These are phyloP conservation scores for Diplotaxis tenuifolia DNA, from an alignment of 345 rosid species.

Conservation along the genomic window DNA sequence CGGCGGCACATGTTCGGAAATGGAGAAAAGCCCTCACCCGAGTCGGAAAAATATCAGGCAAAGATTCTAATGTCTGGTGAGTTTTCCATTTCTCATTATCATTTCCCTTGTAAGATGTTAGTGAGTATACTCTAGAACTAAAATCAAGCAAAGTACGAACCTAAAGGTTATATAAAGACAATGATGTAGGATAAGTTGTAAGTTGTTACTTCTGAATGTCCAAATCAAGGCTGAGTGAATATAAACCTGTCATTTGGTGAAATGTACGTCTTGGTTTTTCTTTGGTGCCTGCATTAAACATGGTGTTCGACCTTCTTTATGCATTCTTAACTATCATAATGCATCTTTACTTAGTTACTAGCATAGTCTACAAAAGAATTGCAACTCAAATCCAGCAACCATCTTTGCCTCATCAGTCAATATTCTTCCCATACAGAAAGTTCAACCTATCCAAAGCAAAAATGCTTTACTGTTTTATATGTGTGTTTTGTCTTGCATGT, in stretches of 20 bases:
- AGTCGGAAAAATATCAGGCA: slow-evolving; percentile 17
- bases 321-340: not conserved
- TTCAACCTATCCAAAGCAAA: not conserved
- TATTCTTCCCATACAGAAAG: not conserved
- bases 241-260: not conserved
- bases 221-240: not conserved
- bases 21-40: slow-evolving; percentile 12
- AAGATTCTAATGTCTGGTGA: slow-evolving; percentile 8
- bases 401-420: not conserved
- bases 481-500: not conserved
- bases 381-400: not conserved
- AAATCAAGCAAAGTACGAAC: not conserved
- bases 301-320: not conserved
- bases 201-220: not conserved
- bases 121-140: not conserved
- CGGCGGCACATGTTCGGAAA: not conserved
- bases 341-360: not conserved
- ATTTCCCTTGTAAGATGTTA: not conserved
- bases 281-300: not conserved
- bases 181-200: not conserved
- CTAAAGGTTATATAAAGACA: not conserved
- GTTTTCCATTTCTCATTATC: not conserved
- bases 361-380: not conserved
- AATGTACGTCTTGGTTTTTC: not conserved
- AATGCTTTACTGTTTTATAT: not conserved